Conservation (phyloP, 2,329 filamentous ascomycete genomes). For the Pezizomycotina sp. region DNA sequence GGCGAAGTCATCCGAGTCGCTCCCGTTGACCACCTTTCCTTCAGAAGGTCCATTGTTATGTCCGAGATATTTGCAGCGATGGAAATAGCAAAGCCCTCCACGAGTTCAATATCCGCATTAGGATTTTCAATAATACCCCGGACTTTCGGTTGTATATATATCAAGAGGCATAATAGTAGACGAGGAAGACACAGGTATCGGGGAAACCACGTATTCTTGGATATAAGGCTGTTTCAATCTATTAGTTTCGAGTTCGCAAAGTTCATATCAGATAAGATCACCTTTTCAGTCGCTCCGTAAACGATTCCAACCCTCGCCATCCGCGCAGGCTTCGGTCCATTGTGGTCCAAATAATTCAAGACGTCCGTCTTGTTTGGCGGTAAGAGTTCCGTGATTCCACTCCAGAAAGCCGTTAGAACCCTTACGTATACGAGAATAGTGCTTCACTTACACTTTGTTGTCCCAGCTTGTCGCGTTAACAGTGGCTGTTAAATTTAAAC, state of each 20-base stretch:
- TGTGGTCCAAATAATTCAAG: conserved; percentile 32
- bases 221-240: conserved; percentile 30
- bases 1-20: conserved; percentile 2
- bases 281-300: conserved; percentile 29
- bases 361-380: conserved; percentile 37
- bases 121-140: conserved; percentile 27
- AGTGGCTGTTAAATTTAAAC: conserved; percentile 34
- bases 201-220: conserved; percentile 31
- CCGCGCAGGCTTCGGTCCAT: conserved; percentile 28
- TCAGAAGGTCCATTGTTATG: conserved; percentile 32
- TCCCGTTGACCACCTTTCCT: conserved; percentile 7
- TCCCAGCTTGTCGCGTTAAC: conserved; percentile 30
- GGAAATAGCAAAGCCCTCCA: conserved; percentile 29
- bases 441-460: conserved; percentile 30
- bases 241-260: too few species aligned
- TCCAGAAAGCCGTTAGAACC: not conserved
- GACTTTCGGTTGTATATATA: conserved; percentile 29
- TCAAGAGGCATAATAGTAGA: conserved; percentile 31
- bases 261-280: too few species aligned
- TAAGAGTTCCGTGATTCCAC: conserved; percentile 29
- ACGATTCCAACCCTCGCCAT: conserved; percentile 35
- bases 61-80: conserved; percentile 30
- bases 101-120: conserved; percentile 28
- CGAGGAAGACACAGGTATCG: conserved; percentile 33
- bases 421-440: too few species aligned